Evolutionary conservation across 768 basidiomycete species (phyloP).

Genomic region (Coprinopsis sp.): DNA sequence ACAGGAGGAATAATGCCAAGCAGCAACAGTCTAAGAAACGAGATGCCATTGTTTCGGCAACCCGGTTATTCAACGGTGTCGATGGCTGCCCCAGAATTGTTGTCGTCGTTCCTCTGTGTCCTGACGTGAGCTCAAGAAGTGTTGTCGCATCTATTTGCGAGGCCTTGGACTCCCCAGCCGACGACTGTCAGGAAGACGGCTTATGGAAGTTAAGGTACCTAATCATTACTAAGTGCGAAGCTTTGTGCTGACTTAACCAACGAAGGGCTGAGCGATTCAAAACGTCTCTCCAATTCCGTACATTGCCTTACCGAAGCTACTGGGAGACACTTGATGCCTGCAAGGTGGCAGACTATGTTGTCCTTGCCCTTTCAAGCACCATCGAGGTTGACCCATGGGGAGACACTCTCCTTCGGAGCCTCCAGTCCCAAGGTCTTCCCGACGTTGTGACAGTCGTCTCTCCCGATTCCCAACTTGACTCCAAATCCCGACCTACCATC

Average conservation of each 20-base stretch:
- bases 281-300: conserved; percentile 84
- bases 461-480: conserved; percentile 46
- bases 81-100: conserved; percentile 84
- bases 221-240: neutral
- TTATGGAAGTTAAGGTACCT: conserved; percentile 67
- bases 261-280: conserved; percentile 83
- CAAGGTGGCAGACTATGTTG: conserved; percentile 86
- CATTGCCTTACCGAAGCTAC: conserved; percentile 63
- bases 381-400: conserved; percentile 84
- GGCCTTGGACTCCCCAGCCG: conserved; percentile 50
- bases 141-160: conserved; percentile 56
- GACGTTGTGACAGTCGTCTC: conserved; percentile 74
- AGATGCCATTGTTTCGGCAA: conserved; percentile 59
- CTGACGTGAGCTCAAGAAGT: conserved; percentile 51
- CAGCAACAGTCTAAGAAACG: conserved; percentile 76
- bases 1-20: conserved; percentile 81
- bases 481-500: conserved; percentile 61
- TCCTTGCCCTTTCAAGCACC: conserved; percentile 76
- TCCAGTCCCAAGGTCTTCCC: conserved; percentile 90
- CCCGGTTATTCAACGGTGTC: conserved; percentile 72
- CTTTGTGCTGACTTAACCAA: conserved; percentile 6
- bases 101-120: conserved; percentile 78
- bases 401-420: conserved; percentile 78
- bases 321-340: conserved; percentile 82
- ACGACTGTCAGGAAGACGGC: conserved; percentile 48